These are phyloP conservation scores for Paxillus involutus DNA, from an alignment of 768 basidiomycete species.

Conservation along the genomic window DNA sequence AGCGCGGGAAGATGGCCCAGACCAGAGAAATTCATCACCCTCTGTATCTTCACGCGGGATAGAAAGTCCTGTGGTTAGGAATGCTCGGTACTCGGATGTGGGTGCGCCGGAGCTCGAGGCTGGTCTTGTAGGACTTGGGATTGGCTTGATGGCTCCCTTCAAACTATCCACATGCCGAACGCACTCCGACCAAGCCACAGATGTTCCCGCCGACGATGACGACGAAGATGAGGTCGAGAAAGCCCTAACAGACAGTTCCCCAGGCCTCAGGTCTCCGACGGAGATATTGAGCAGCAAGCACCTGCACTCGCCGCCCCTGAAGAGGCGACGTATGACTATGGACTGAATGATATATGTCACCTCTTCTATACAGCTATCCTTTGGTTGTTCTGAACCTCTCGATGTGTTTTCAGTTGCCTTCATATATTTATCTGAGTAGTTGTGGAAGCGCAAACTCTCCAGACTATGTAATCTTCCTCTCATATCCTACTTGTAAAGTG, in stretches of 20 bases:
- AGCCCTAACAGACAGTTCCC: conserved; percentile 23
- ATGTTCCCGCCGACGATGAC: conserved; percentile 17
- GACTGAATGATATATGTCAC: conserved; percentile 12
- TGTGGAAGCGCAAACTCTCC: conserved; percentile 1
- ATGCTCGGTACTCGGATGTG: conserved; percentile 20
- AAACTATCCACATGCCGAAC: conserved; percentile 41
- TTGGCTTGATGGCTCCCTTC: conserved; percentile 55
- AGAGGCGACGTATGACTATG: conserved; percentile 50
- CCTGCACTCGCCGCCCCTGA: conserved; percentile 42
- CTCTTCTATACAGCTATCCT: conserved; percentile 24
- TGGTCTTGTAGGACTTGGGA: conserved; percentile 37
- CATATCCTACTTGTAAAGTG: conserved; percentile 34
- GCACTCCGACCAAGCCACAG: conserved; percentile 13
- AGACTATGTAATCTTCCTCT: conserved; percentile 7
- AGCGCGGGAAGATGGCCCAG: conserved; percentile 2
- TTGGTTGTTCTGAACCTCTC: conserved; percentile 15
- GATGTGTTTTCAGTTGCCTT: conserved; percentile 13
- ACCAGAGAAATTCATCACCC: conserved; percentile 16
- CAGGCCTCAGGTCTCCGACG: conserved; percentile 17
- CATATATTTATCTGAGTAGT: conserved; percentile 12
- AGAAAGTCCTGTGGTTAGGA: conserved; percentile 54
- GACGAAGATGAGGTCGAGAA: conserved; percentile 37
- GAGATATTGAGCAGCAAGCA: conserved; percentile 17
- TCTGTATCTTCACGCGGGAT: conserved; percentile 25
- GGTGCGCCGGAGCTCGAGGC: conserved; percentile 31